A percentile compares a stretch with the other conserved stretches of the same genome.
Evolutionary conservation across 768 basidiomycete genomes (phyloP).

Genomic region (Naematelia aurantialba): DNA sequence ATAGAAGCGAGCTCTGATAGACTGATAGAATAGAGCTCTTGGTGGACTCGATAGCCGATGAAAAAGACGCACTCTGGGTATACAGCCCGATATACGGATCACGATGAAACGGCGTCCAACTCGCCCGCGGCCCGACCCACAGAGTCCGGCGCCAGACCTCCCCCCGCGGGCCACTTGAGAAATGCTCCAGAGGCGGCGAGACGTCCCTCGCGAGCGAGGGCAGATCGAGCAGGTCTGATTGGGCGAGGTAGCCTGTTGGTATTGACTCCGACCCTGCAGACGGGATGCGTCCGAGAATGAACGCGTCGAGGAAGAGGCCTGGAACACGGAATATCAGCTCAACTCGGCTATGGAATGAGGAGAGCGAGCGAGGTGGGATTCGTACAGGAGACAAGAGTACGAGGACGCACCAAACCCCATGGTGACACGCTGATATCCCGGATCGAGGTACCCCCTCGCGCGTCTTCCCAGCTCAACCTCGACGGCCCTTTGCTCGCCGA

Average conservation of each 20-base stretch:
- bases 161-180: constrained; percentile 20
- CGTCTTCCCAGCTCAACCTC: constrained; percentile 42
- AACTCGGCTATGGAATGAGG: not conserved
- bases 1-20: too few species aligned
- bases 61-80: constrained; percentile 40
- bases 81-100: constrained; percentile 46
- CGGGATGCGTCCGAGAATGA: constrained; percentile 39
- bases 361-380: not conserved
- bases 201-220: constrained; percentile 14
- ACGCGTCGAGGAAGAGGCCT: constrained; percentile 47
- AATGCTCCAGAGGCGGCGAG: constrained; percentile 34
- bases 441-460: constrained; percentile 44
- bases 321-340: too few species aligned
- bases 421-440: constrained; percentile 28
- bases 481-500: constrained; percentile 30
- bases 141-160: constrained; percentile 40
- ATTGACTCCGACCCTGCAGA: constrained; percentile 14
- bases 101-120: constrained; percentile 45
- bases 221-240: constrained; percentile 38
- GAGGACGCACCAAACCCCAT: constrained; percentile 43
- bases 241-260: constrained; percentile 44
- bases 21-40: too few species aligned
- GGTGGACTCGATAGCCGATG: too few species aligned
- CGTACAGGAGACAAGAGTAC: not conserved
- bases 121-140: constrained; percentile 44